A percentile compares a stretch with the other conserved stretches of the same genome.
These are phyloP conservation scores for Ceratorhiza oryzae-sativae DNA, from an alignment of 1,284 basidiomycete genomes.

Conservation along the genomic window DNA sequence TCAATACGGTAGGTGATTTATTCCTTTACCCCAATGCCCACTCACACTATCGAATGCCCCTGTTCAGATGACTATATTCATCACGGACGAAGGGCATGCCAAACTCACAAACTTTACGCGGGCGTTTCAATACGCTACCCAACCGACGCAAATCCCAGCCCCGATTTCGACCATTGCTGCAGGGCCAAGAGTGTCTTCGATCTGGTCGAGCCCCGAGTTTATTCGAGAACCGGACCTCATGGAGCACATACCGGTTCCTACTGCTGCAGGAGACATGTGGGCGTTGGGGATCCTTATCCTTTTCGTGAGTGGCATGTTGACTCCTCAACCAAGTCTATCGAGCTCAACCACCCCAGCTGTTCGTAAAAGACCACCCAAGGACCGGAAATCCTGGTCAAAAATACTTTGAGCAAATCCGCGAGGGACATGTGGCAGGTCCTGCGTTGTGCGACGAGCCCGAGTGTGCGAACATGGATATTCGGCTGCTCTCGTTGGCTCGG, in stretches of 20 bases:
- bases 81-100: not conserved
- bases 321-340: no score
- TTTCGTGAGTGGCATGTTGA: no score
- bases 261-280: slow-evolving; percentile 18
- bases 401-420: no score
- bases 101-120: slow-evolving; percentile 22
- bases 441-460: not conserved
- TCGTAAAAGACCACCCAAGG: not conserved
- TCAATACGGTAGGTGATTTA: not conserved
- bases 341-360: not conserved
- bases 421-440: no score
- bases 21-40: not conserved
- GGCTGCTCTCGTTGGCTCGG: not conserved
- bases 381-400: no score
- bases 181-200: not conserved
- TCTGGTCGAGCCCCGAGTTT: slow-evolving; percentile 11
- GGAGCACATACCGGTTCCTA: slow-evolving; percentile 1
- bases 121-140: slow-evolving; percentile 15
- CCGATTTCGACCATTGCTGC: slow-evolving; percentile 2
- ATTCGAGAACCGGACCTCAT: no score
- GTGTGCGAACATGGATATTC: not conserved
- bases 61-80: slow-evolving; percentile 1
- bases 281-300: slow-evolving; percentile 1
- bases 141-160: not conserved
- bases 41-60: not conserved